Percentiles rank a stretch among this genome's conserved stretches.
Evolutionary conservation across 805 yeast species (phyloP).

Genomic region (Pichia heedii): DNA sequence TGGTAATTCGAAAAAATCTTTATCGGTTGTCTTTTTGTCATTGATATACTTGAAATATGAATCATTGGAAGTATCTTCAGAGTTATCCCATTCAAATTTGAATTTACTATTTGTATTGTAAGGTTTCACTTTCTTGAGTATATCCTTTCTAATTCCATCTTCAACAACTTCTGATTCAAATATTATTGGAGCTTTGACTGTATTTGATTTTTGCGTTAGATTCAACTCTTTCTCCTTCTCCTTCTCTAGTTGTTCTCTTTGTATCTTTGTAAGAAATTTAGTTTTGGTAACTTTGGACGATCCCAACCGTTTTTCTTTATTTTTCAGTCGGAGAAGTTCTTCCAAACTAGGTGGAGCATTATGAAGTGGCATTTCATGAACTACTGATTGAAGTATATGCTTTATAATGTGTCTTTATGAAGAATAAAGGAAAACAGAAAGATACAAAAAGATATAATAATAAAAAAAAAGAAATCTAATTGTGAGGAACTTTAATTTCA

Average conservation of each 20-base stretch:
- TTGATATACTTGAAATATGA: neutral
- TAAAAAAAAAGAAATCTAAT: no score
- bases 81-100: conserved; percentile 58
- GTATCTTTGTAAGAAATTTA: conserved; percentile 37
- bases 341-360: conserved; percentile 30
- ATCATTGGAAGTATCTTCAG: conserved; percentile 51
- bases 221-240: conserved; percentile 3
- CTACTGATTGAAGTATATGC: no score
- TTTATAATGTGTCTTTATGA: no score
- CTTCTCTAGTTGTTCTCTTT: conserved; percentile 30
- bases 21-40: conserved; percentile 25
- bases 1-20: conserved; percentile 5
- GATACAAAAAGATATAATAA: no score
- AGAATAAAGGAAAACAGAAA: no score
- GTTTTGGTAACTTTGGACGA: conserved; percentile 5
- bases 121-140: neutral
- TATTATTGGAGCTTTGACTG: no score
- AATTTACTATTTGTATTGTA: conserved; percentile 31
- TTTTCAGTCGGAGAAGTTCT: conserved; percentile 22
- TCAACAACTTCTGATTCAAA: neutral
- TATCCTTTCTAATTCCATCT: neutral
- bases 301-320: conserved; percentile 22
- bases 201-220: no score
- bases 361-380: conserved; percentile 1
- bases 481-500: no score